These are phyloP conservation scores for Lepidium didymum DNA, from an alignment of 345 rosid genomes.

Conservation along the genomic window DNA sequence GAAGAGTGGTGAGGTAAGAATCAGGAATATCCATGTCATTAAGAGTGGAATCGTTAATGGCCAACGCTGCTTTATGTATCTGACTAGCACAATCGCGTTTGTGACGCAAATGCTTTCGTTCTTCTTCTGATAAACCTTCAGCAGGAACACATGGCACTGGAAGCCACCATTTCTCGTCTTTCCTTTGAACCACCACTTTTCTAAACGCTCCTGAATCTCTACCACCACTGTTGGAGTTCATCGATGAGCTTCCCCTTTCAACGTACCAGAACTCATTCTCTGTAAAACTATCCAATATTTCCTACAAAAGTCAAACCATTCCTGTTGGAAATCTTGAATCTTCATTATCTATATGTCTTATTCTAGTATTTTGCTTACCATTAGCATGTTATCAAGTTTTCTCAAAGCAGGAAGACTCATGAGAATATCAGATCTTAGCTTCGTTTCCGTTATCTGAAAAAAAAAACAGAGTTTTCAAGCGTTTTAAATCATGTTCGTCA, in stretches of 20 bases:
- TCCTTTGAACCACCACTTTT: conserved; percentile 54
- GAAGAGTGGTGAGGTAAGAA: conserved; percentile 67
- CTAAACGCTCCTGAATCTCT: conserved; percentile 75
- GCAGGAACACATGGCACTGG: conserved; percentile 86
- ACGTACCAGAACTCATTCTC: conserved; percentile 85
- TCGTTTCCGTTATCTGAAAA: conserved; percentile 62
- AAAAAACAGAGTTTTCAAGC: neutral
- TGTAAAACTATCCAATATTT: conserved; percentile 68
- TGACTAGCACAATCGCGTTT: conserved; percentile 74
- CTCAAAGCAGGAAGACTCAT: conserved; percentile 81
- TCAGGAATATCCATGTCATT: conserved; percentile 90
- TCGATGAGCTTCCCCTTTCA: conserved; percentile 74
- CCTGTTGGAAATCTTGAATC: neutral
- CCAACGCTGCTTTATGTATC: conserved; percentile 92
- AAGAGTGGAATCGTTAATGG: conserved; percentile 75
- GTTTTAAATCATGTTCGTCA: neutral
- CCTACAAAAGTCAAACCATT: conserved; percentile 38
- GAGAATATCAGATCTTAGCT: conserved; percentile 61
- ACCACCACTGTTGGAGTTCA: conserved; percentile 43
- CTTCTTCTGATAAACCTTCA: conserved; percentile 70
- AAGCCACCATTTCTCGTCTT: conserved; percentile 98
- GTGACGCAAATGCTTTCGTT: conserved; percentile 54
- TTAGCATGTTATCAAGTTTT: conserved; percentile 81
- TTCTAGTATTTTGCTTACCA: conserved; percentile 38
- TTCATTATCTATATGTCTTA: neutral